Base-by-base conservation (phyloP, 768 basidiomycete species). In the Mycena pura region DNA sequence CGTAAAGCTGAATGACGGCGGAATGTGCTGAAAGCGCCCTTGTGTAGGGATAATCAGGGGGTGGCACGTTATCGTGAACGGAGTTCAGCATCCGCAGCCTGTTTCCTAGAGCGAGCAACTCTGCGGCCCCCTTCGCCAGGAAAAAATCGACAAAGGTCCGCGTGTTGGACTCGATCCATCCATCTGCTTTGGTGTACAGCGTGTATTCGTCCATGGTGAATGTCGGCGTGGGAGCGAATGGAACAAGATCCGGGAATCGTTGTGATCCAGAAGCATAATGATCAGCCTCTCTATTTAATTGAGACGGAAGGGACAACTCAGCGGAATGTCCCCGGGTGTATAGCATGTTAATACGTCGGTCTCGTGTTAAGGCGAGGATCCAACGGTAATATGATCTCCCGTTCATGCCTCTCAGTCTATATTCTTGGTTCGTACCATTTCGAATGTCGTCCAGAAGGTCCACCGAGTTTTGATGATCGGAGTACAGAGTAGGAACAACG, bases 111-210 rank as follows among this genome's bases (percentile, higher is more conserved):
- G 40, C 48, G 4, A 50, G 41, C 8, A 14, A 14, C 5, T 0
- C 1, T 2, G 48, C 57, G 6, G 29, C 21, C 5, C 28, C 44
- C 6, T 5, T 14, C 2, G 48, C 29, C 22, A 51, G 21, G 31
- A 50, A 58, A n/a, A 32, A 43, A 17, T 58, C 40, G 14, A 58
- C 29, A 24, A 44, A 36, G 10, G 6, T 28, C 15, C 54, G 44
- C 2, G 25, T 28, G 8, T 76, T 66, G 5, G 38, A 24, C 13
- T 31, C 28, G 43, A 34, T 32, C 46, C 56, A 57, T 1, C 56
- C 56, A 13, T 48, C 46, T 1, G 27, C 46, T 1, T n/a, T n/a
- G 34, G 36, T 28, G 13, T 31, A 48, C 1, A 40, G 19, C 5
- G 46, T 57, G 22, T 17, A 57, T 3, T 21, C 19, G 21, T 57